A percentile compares a stretch with the other conserved stretches of the same genome.
Conservation (phyloP, 148 eudicot genomes). For the Mesembryanthemum crystallinum region DNA sequence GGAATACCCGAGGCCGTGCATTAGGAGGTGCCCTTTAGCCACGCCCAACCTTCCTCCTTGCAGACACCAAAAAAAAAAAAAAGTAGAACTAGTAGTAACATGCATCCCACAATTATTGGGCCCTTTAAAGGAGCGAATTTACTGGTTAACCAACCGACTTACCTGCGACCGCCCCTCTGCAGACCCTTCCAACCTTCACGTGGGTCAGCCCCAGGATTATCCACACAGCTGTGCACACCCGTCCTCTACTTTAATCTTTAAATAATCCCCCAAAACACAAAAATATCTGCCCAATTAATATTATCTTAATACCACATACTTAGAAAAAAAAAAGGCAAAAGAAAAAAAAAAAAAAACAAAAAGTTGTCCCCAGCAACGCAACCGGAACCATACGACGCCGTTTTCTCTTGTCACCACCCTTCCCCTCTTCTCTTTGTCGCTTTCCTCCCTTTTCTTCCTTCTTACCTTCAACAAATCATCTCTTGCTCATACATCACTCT, state of each 20-base stretch:
- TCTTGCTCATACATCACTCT: neutral
- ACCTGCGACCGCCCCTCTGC: neutral
- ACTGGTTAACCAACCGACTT: neutral
- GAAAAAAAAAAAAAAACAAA: too few relatives aligned
- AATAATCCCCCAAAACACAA: too few relatives aligned
- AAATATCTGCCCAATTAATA: too few relatives aligned
- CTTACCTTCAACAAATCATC: slow-evolving; percentile 10
- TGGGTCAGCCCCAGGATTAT: neutral
- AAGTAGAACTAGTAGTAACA: too few relatives aligned
- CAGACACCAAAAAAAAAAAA: too few relatives aligned
- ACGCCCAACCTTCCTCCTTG: too few relatives aligned
- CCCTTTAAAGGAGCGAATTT: too few relatives aligned
- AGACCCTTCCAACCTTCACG: neutral
- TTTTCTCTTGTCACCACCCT: neutral
- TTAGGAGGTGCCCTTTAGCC: too few relatives aligned
- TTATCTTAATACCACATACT: too few relatives aligned
- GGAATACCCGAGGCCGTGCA: too few relatives aligned
- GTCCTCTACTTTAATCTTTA: neutral
- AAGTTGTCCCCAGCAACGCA: slow-evolving; percentile 28
- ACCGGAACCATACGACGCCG: slow-evolving; percentile 27
- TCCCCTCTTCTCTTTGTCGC: neutral
- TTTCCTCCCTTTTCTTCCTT: neutral
- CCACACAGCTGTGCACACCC: slow-evolving; percentile 1
- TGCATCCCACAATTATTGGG: too few relatives aligned
- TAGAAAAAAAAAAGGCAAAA: neutral